Conservation (phyloP, 177 flowering plant genomes). For the Vitis hybrid region DNA sequence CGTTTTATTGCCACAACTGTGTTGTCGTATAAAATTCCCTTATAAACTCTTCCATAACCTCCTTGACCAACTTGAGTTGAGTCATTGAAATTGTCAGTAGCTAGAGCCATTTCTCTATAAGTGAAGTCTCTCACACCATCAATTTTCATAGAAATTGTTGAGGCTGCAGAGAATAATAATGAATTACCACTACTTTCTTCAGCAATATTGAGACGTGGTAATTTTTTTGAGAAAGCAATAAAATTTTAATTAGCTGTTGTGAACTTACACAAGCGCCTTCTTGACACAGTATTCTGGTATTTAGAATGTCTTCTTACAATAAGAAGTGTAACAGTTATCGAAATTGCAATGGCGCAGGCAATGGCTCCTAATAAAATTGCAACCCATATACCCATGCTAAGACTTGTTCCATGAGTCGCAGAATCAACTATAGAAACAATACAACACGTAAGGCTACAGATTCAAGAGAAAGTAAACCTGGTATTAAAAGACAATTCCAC, state of each 20-base stretch:
- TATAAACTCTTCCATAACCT: constrained; percentile 71
- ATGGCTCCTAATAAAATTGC: constrained; percentile 32
- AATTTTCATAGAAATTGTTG: constrained; percentile 5
- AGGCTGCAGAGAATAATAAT: neutral
- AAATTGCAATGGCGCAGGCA: constrained; percentile 20
- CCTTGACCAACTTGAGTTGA: constrained; percentile 34
- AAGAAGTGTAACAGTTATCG: constrained; percentile 22
- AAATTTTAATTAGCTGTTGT: no score
- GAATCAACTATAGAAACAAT: constrained; percentile 14
- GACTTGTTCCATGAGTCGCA: constrained; percentile 4
- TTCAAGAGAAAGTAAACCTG: no score
- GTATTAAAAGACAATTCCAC: no score
- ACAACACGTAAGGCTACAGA: no score
- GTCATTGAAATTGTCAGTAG: constrained; percentile 5
- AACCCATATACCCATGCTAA: constrained; percentile 29
- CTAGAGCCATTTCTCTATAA: constrained; percentile 2
- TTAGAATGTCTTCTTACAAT: constrained; percentile 21
- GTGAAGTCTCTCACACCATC: constrained; percentile 4
- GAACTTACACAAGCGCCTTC: constrained; percentile 32
- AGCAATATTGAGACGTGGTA: no score
- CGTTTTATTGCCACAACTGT: constrained; percentile 66
- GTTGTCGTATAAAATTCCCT: constrained; percentile 52
- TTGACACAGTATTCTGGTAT: constrained; percentile 14
- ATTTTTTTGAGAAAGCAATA: no score
- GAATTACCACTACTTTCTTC: no score